phyloP scores from a whole-genome alignment of 768 basidiomycete genomes.

The Leucosporidium scottii region DNA sequence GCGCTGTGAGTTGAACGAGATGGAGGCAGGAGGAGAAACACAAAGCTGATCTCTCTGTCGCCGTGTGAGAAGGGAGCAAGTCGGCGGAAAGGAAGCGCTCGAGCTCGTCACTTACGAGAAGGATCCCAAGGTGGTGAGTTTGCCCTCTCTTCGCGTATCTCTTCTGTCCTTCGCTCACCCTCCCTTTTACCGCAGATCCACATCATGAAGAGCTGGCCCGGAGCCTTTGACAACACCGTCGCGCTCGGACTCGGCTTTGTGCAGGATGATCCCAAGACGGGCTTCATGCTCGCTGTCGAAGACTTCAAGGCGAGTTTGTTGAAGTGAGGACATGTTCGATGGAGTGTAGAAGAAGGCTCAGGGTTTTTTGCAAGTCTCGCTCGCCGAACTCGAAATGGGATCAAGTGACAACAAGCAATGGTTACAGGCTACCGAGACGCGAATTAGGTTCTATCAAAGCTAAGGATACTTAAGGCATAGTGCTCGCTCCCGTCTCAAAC shows the following conservation, averaged over 20 bases:
- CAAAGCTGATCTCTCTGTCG: neutral
- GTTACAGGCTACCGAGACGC: too few relatives aligned
- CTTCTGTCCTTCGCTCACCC: neutral
- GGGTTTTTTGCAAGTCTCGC: too few relatives aligned
- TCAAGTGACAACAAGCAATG: too few relatives aligned
- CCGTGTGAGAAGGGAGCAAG: slow-evolving; percentile 40
- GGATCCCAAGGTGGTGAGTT: neutral
- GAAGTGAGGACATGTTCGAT: too few relatives aligned
- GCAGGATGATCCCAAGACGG: neutral
- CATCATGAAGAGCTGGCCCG: neutral
- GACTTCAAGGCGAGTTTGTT: neutral
- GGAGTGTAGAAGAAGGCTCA: too few relatives aligned
- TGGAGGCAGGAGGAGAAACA: too few relatives aligned
- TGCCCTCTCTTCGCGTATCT: neutral
- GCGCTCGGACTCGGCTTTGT: neutral
- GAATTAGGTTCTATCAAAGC: too few relatives aligned
- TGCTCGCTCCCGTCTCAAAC: too few relatives aligned
- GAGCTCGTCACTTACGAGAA: slow-evolving; percentile 42
- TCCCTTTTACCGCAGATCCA: neutral
- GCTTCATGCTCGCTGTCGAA: neutral
- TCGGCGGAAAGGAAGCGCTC: slow-evolving; percentile 51
- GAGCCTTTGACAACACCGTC: neutral
- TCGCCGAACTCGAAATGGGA: too few relatives aligned
- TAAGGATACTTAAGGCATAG: too few relatives aligned
- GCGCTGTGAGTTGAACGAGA: slow-evolving; percentile 44